Conservation (phyloP, 2,329 filamentous ascomycete species). For the Myrmaecium sp. region DNA sequence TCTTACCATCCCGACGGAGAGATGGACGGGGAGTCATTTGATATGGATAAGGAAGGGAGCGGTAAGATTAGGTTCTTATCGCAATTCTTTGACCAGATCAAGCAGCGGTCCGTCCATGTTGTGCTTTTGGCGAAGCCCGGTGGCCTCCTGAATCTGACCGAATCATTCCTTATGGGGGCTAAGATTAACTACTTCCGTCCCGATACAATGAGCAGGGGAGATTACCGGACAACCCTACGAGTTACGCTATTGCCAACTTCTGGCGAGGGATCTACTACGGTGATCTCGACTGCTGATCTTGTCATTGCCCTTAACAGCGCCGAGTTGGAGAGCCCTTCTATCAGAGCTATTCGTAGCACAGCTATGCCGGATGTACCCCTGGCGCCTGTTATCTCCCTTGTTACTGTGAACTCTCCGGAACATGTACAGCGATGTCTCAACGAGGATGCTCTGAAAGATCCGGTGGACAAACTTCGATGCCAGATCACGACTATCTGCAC, state of each 20-base stretch:
- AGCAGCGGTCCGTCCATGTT: conserved; percentile 10
- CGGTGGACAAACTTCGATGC: conserved; percentile 2
- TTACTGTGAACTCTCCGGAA: conserved; percentile 24
- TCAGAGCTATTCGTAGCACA: conserved; percentile 9
- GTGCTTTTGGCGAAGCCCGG: conserved; percentile 14
- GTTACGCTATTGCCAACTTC: conserved; percentile 20
- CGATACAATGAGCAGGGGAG: conserved; percentile 6
- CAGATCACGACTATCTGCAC: conserved; percentile 5
- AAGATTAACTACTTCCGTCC: conserved; percentile 5
- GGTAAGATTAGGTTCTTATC: conserved; percentile 21
- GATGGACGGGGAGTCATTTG: conserved; percentile 12
- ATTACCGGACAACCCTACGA: too few species aligned
- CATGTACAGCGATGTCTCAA: conserved; percentile 27
- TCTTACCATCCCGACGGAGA: conserved; percentile 7
- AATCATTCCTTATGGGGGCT: conserved; percentile 14
- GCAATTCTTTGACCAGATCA: conserved; percentile 12
- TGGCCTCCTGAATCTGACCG: conserved; percentile 13
- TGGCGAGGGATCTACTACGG: conserved; percentile 7
- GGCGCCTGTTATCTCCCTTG: conserved; percentile 20
- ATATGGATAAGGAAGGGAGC: conserved; percentile 8
- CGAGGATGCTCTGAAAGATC: conserved; percentile 1
- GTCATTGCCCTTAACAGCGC: conserved; percentile 24
- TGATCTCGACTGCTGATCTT: conserved; percentile 16
- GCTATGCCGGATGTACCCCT: conserved; percentile 5
- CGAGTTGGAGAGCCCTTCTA: conserved; percentile 10